phyloP scores from a whole-genome alignment of 2,329 filamentous ascomycete species.

The Bertia moriformis region DNA sequence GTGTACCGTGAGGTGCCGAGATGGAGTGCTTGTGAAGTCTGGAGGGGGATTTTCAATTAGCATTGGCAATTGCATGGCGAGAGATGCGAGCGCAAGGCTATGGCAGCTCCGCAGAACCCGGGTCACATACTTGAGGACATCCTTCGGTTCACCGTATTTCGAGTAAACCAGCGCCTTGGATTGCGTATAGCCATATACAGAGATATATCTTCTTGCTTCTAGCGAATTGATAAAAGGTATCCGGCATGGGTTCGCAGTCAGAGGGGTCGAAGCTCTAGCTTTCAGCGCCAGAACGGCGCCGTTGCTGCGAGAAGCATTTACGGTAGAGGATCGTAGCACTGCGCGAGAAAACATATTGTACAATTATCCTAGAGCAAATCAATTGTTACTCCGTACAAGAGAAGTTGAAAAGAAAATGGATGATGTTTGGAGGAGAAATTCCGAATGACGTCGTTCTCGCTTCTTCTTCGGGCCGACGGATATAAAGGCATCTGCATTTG shows the following conservation, averaged over 20 bases:
- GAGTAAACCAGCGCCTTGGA: slow-evolving; percentile 29
- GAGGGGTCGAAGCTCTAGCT: neutral
- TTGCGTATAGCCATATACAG: slow-evolving; percentile 31
- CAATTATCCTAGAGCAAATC: no score
- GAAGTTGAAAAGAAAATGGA: no score
- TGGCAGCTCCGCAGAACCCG: no score
- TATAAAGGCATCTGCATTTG: no score
- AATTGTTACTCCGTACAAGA: no score
- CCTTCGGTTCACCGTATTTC: slow-evolving; percentile 29
- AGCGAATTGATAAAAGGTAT: slow-evolving; percentile 2
- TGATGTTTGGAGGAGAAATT: no score
- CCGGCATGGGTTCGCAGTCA: neutral
- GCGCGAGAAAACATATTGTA: neutral
- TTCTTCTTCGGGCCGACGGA: no score
- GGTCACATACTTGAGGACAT: slow-evolving; percentile 22
- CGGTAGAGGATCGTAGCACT: neutral
- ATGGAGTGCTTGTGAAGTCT: slow-evolving; percentile 31
- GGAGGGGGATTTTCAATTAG: neutral
- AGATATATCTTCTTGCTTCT: slow-evolving; percentile 18
- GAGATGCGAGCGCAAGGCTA: neutral
- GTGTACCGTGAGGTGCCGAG: slow-evolving; percentile 24
- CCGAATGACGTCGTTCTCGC: no score
- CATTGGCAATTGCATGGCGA: neutral
- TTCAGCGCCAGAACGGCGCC: neutral
- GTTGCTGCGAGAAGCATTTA: neutral